Base-by-base conservation (phyloP, 2,329 filamentous ascomycete species). In the Neofusicoccum cordaticola region DNA sequence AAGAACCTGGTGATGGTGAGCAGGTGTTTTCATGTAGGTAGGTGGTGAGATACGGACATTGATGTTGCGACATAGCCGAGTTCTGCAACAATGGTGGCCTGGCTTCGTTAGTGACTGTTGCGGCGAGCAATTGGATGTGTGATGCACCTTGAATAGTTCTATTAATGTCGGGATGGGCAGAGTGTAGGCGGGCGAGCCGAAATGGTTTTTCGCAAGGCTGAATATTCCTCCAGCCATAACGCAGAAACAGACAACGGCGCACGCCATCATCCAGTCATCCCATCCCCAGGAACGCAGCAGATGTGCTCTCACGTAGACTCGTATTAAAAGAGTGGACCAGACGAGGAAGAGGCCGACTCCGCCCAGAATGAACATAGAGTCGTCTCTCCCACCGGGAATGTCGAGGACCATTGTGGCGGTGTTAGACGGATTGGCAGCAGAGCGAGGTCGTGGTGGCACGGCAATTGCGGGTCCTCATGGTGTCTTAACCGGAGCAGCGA, bases 311-410 rank as follows among this genome's bases (percentile, higher is more conserved):
- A 63, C 61, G n/a, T 53, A 45, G 39, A 45, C 27, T 17, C 61
- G 61, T 3, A 63, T 12, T 9, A 50, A 34, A 12, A 45, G 48
- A n/a, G 61, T 45, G 27, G 37, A 63, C 56, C 56, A 60, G 31
- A 60, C 56, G 7, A 60, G 56, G 56, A 60, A 19, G 42, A 62
- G 58, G 37, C 58, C 58, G 45, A 62, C 34, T 34, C 58, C 58
- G 15, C 58, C 47, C 44, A 62, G 19, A 12, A 62, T 19, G 45
- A 50, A 51, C 58, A 62, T 62, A 9, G 58, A 62, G n/a, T 51
- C 39, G 58, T 45, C 58, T 15, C 58, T 31, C 19, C 58, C 58
- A 11, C 58, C 58, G 45, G 58, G 45, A 42, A 62, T 51, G 37
- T 62, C 58, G 45, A 50, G 9, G 15, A 45, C 17, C 58, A 62